Base-by-base conservation (phyloP, 805 yeast genomes). In the Priceomyces haplophilus region DNA sequence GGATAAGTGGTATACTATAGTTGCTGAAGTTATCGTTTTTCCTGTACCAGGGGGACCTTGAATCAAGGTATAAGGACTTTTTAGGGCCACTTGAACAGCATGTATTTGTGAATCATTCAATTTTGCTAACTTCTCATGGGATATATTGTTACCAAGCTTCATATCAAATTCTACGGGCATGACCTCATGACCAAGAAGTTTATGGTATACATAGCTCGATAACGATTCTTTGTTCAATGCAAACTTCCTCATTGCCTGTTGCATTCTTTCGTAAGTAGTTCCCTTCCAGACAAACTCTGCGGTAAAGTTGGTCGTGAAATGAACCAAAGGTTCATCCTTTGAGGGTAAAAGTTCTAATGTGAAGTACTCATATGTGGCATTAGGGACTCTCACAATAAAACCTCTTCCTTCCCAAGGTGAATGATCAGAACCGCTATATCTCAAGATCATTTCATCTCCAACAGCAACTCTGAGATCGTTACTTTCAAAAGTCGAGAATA, bases 271-370 rank as follows among this genome's bases (percentile, higher is more conserved):
- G 57, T 83, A 89, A 1, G 95, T 72, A 2, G 83, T 80, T 12
- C 91, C 93, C 51, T 85, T 85, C 97, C 97, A 90, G 40, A 85
- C 87, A 58, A 88, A 85, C 53, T 87, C 91, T 0, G 90, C 89
- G 1, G 90, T 79, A 59, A 87, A 90, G 17, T 83, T 87, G 3
- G 79, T 72, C 1, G 76, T 74, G 30, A 76, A 57, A 46, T 82
- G 72, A 2, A 82, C 76, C 40, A 86, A 86, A 1, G 88, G 86
- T 1, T 51, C 50, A 4, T 44, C 33, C 17, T 65, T 69, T 11
- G 61, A 55, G 2, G 78, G 67, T 34, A 60, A 64, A 47, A 89
- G 68, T 59, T 88, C 96, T 37, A 88, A 63, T 1, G 90, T 83
- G 53, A 83, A 83, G 40, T 79, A 82, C 49, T 83, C 90, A 37